A percentile compares a stretch with the other conserved stretches of the same genome.
These are phyloP conservation scores for Macadamia integrifolia DNA, from an alignment of 164 flowering plant genomes.

Conservation along the genomic window DNA sequence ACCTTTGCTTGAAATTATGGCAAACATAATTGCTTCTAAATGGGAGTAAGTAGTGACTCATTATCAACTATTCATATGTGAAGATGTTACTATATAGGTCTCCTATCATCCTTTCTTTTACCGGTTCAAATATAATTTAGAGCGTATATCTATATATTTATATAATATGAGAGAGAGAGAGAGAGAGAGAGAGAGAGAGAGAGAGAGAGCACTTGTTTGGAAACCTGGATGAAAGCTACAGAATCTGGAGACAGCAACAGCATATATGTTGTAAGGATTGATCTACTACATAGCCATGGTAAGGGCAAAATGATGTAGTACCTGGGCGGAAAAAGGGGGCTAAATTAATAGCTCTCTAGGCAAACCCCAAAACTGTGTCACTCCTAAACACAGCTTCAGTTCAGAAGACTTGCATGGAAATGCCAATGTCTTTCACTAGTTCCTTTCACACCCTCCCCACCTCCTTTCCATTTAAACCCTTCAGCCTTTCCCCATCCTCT, in stretches of 20 bases:
- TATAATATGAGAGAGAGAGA: not conserved
- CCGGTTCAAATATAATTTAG: too few relatives aligned
- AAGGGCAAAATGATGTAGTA: not conserved
- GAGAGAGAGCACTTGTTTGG: too few relatives aligned
- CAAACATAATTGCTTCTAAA: too few relatives aligned
- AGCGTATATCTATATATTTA: too few relatives aligned
- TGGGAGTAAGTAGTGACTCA: too few relatives aligned
- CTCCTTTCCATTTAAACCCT: not conserved
- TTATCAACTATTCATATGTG: too few relatives aligned
- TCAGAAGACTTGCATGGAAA: constrained; percentile 11
- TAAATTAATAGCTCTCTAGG: constrained; percentile 9
- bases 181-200: not conserved
- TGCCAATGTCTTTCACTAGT: constrained; percentile 16
- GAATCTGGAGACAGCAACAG: not conserved
- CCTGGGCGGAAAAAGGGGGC: constrained; percentile 17
- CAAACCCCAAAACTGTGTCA: constrained; percentile 23
- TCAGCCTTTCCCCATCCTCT: constrained; percentile 1
- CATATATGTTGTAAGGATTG: too few relatives aligned
- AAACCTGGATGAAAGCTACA: not conserved
- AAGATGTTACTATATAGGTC: too few relatives aligned
- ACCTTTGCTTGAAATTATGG: not conserved
- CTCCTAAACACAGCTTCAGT: constrained; percentile 8
- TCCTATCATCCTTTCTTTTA: too few relatives aligned
- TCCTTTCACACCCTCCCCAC: constrained; percentile 1
- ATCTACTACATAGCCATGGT: too few relatives aligned